Percentiles rank a stretch among this genome's conserved stretches.
Conservation (phyloP, 2,329 filamentous ascomycete species). For the Pseudocercospora musae region DNA sequence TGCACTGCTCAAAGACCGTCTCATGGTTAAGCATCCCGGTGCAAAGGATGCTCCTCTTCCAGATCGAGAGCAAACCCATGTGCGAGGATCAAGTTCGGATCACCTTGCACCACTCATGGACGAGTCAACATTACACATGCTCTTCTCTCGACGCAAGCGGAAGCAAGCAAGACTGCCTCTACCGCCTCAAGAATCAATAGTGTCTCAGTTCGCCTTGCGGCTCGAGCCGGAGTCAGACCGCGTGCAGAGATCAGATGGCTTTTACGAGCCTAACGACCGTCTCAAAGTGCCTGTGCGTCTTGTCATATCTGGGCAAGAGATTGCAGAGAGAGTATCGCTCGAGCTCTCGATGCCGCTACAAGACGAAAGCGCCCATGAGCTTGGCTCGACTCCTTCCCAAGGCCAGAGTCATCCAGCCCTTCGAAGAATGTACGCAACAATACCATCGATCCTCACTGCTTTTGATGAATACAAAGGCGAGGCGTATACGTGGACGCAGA, state of each 20-base stretch:
- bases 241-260: slow-evolving; percentile 29
- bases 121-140: neutral
- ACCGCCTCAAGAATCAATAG: slow-evolving; percentile 25
- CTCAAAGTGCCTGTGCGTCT: slow-evolving; percentile 31
- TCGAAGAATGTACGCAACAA: slow-evolving; percentile 54
- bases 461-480: slow-evolving; percentile 81
- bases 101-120: neutral
- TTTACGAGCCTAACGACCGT: slow-evolving; percentile 32
- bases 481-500: slow-evolving; percentile 69
- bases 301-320: slow-evolving; percentile 36
- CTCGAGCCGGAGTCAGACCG: slow-evolving; percentile 24
- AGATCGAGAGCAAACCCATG: slow-evolving; percentile 59
- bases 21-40: slow-evolving; percentile 60
- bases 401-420: slow-evolving; percentile 56
- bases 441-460: slow-evolving; percentile 65
- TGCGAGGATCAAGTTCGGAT: slow-evolving; percentile 49
- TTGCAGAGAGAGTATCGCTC: slow-evolving; percentile 36
- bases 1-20: slow-evolving; percentile 32
- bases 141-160: slow-evolving; percentile 36
- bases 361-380: slow-evolving; percentile 15
- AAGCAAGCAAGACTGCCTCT: slow-evolving; percentile 30
- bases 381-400: slow-evolving; percentile 15
- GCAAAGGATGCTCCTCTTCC: slow-evolving; percentile 70
- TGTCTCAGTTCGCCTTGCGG: slow-evolving; percentile 18
- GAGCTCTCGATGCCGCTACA: slow-evolving; percentile 29